Base-by-base conservation (phyloP, 2,329 filamentous ascomycete genomes). In the Phialophora expanda region DNA sequence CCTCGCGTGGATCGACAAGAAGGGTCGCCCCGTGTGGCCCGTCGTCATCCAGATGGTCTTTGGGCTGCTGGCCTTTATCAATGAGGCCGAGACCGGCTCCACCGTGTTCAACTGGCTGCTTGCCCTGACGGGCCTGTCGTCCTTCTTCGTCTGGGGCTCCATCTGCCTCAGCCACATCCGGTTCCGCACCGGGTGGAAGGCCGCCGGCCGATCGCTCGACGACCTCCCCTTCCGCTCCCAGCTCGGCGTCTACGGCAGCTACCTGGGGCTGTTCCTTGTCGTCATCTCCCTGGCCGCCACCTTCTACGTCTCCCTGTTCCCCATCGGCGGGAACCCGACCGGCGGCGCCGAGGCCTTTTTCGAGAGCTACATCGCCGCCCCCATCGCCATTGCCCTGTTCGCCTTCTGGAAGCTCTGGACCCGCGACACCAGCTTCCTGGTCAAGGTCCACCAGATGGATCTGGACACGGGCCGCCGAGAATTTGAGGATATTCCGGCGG, bases 291-390 rank as follows among this genome's bases (percentile, higher is more conserved):
- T 97, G 30, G 76, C 90, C 53, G 91, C 91, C 1, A 93, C 97
- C 76, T 95, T 96, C 81, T 97, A 92, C 90, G 89, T 91, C 60
- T 91, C 90, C 22, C 88, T 91, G 2, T 93, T 89, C 75, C 93
- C 93, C 3, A 84, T 95, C 56, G 85, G 81, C 24, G 62, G 68
- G 17, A 58, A 32, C 17, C 76, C 75, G 26, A 81, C 87, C 44
- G 53, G 53, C 3, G 58, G 50, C 48, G 85, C 86, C 0, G 77
- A 86, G 69, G 87, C 82, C 70, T 96, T 94, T 78, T 96, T 96
- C 77, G 79, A 81, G 54, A 72, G 74, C 3, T 89, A 87, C 73
- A 79, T 89, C 12, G 86, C 86, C 8, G 81, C 81, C 0, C 84
- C 85, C 0, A 78, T 89, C n/a, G 82, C 86, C 32, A 67, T 88